phyloP scores from a whole-genome alignment of 176 grass and related monocot genomes.

The Avena atlantica region DNA sequence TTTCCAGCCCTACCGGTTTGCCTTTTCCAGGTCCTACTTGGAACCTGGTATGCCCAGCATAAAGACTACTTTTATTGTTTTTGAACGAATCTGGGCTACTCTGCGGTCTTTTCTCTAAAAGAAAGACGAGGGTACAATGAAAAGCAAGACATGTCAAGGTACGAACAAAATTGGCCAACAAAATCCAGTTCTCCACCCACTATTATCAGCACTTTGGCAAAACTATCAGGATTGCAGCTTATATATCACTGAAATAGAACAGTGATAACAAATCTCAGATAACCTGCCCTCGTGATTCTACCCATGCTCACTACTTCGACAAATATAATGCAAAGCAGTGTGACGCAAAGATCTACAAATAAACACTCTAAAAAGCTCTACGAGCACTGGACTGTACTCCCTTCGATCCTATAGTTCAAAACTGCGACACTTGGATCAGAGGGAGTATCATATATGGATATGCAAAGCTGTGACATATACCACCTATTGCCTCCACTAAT shows the following conservation, averaged over 20 bases:
- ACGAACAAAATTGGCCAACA: background rate
- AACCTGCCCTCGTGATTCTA: background rate
- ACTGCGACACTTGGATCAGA: too few relatives aligned
- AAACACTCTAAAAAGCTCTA: background rate
- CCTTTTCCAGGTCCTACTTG: background rate
- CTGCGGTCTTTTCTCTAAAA: background rate
- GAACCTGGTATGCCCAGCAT: background rate
- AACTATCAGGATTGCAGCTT: background rate
- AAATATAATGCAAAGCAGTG: background rate
- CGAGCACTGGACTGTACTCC: background rate
- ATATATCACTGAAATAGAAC: background rate
- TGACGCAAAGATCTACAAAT: background rate
- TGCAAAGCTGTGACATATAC: background rate
- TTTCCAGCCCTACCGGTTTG: background rate
- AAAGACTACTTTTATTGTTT: background rate
- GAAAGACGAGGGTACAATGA: background rate
- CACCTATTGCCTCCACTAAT: background rate
- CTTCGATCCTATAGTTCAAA: too few relatives aligned
- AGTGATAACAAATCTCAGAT: background rate
- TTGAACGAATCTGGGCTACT: background rate
- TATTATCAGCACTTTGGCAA: background rate
- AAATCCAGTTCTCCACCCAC: background rate
- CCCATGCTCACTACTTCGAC: background rate
- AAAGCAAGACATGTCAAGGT: background rate
- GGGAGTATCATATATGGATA: background rate